A percentile compares a stretch with the other conserved stretches of the same genome.
Conservation (phyloP, 2,329 filamentous ascomycete species). For the Fusarium keratoplasticum region DNA sequence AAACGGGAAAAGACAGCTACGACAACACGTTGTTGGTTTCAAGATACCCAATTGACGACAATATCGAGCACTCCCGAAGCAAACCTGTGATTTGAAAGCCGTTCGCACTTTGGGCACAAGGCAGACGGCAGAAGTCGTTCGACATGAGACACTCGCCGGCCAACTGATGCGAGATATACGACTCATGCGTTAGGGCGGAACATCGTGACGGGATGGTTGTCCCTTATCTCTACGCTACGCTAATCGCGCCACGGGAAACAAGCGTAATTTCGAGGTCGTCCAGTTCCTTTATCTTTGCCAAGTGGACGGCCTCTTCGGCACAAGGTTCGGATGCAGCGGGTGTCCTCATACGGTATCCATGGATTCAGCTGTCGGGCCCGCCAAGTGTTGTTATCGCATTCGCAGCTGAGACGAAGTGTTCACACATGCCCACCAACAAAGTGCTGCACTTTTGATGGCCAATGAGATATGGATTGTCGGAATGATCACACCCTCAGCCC, state of each 20-base stretch:
- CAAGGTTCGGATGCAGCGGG: slow-evolving; percentile 1
- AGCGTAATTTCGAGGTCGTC: slow-evolving; percentile 4
- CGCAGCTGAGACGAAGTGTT: slow-evolving; percentile 7
- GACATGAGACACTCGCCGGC: background rate
- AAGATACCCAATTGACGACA: slow-evolving; percentile 21
- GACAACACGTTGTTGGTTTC: background rate
- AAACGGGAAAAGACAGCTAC: background rate
- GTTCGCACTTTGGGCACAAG: background rate
- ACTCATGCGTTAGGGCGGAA: slow-evolving; percentile 1
- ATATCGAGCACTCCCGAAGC: background rate
- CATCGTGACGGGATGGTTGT: background rate
- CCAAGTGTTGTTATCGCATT: slow-evolving; percentile 7
- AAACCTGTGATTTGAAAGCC: slow-evolving; percentile 11
- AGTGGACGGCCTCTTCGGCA: background rate
- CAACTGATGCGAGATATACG: background rate
- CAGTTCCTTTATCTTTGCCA: slow-evolving; percentile 26
- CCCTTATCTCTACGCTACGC: slow-evolving; percentile 39
- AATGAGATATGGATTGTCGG: slow-evolving; percentile 1
- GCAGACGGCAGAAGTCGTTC: too few species aligned
- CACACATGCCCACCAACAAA: background rate
- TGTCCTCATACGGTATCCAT: background rate
- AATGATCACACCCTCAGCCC: background rate
- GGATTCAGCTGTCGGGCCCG: slow-evolving; percentile 9
- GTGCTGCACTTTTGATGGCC: background rate
- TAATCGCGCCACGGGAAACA: slow-evolving; percentile 30